phyloP scores from a whole-genome alignment of 352 stramenopile species.

The Aphanomyces cochlioides region DNA sequence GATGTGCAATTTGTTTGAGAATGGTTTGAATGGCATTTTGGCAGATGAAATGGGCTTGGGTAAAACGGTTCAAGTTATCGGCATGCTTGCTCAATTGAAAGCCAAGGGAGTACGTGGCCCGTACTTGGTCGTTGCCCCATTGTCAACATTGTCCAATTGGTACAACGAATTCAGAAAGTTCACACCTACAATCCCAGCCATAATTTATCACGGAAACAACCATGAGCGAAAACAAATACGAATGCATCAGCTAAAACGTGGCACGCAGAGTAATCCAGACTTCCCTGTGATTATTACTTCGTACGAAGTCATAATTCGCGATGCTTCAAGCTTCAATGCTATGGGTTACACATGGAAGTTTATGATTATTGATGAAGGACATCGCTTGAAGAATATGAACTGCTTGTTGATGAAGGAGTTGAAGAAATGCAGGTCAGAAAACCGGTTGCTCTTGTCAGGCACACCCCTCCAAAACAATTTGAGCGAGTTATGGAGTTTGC shows the following conservation, averaged over 20 bases:
- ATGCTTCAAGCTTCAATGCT: constrained; percentile 54
- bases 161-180: constrained; percentile 85
- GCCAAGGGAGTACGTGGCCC: constrained; percentile 87
- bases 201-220: constrained; percentile 96
- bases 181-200: constrained; percentile 87
- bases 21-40: constrained; percentile 92
- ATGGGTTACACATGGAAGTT: constrained; percentile 89
- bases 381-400: constrained; percentile 97
- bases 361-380: constrained; percentile 97
- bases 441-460: constrained; percentile 92
- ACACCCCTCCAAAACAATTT: constrained; percentile 99
- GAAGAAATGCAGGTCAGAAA: constrained; percentile 90
- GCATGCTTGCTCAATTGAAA: constrained; percentile 92
- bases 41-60: constrained; percentile 88
- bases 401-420: constrained; percentile 93
- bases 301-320: constrained; percentile 83
- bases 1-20: constrained; percentile 97
- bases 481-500: constrained; percentile 96
- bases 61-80: constrained; percentile 91
- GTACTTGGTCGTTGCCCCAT: constrained; percentile 96
- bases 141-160: constrained; percentile 99
- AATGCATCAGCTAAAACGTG: constrained; percentile 46
- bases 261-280: constrained; percentile 52
- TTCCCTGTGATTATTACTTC: constrained; percentile 87
- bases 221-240: constrained; percentile 48